Evolutionary conservation across 768 basidiomycete genomes (phyloP), one percentile per base, ranked within the genome.

Genomic region (Mycena metata): DNA sequence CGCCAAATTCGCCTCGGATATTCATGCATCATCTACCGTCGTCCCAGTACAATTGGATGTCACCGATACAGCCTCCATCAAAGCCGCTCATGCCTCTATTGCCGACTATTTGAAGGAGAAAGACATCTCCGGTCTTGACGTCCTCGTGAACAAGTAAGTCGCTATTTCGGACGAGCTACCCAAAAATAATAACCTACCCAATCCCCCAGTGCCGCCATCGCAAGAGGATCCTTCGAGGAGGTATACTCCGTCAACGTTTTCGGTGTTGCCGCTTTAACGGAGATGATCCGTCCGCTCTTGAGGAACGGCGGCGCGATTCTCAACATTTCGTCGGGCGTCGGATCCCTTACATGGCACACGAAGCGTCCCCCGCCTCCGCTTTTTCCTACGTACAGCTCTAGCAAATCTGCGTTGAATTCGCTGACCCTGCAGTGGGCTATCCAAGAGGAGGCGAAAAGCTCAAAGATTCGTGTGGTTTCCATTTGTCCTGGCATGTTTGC

Each of bases 31-130:
- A 6, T 69, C 67, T 8, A 33, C 26, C 4, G 62, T 69, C 15
- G 61, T 69, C 3, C 67, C 67, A 3, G 61, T 69, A 12, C 67
- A 69, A 21, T 57, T 69, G 19, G 67, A 69, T 21, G 8, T 69
- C 56, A 64, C 49, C 16, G 67, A 69, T 49, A 49, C 9, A 5
- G n/a, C 39, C 8, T 69, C 67, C 16, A 60, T 69, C 55, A 51
- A 51, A 33, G 47, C 21, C n/a, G 67, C 62, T 3, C 45, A 41
- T 23, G 35, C 19, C 5, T 43, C 47, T 12, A 26, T 67, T 30
- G 42, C 58, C 12, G 24, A 60, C 16, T 42, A 49, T 16, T 23
- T 67, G 24, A 33, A 54, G 23, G 39, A 59, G 21, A 59, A 60
- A 58, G 30, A 39, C 11, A 10, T 60, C 23, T 9, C 30, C 9